Percentiles rank a stretch among this genome's conserved stretches.
phyloP scores from a whole-genome alignment of 805 yeast genomes.

The Candida golubevii region DNA sequence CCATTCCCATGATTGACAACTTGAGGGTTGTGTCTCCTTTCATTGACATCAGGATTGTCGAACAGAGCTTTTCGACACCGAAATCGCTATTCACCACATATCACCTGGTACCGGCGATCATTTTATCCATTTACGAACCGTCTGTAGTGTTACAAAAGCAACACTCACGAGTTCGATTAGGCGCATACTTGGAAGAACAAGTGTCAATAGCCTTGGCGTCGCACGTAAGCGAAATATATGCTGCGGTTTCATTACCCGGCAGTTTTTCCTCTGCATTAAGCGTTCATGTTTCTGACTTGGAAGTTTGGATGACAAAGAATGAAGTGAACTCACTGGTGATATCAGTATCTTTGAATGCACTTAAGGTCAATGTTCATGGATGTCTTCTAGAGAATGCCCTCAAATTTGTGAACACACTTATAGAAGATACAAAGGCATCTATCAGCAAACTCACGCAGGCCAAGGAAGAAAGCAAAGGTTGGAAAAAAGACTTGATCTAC shows the following conservation, averaged over 20 bases:
- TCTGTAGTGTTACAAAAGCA: slow-evolving; percentile 29
- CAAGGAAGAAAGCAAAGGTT: slow-evolving; percentile 9
- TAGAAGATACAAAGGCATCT: slow-evolving; percentile 14
- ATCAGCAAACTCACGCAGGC: slow-evolving; percentile 16
- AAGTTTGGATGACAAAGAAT: slow-evolving; percentile 30
- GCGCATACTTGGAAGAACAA: slow-evolving; percentile 10
- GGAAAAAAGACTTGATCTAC: slow-evolving; percentile 39
- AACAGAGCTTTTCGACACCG: slow-evolving; percentile 20
- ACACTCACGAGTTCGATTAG: slow-evolving; percentile 8
- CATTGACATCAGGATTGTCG: slow-evolving; percentile 37
- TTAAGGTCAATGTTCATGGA: slow-evolving; percentile 19
- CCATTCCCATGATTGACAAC: slow-evolving; percentile 36
- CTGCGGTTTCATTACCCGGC: slow-evolving; percentile 23
- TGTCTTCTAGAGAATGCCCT: slow-evolving; percentile 22
- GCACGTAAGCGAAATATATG: slow-evolving; percentile 27
- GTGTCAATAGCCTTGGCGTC: slow-evolving; percentile 22
- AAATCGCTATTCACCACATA: slow-evolving; percentile 27
- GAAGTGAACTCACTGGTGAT: slow-evolving; percentile 11
- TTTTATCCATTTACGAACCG: slow-evolving; percentile 31
- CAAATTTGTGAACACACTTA: slow-evolving; percentile 14
- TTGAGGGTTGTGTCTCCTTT: slow-evolving; percentile 47
- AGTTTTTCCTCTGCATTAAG: slow-evolving; percentile 11
- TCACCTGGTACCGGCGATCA: slow-evolving; percentile 21
- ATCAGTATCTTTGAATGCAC: slow-evolving; percentile 3
- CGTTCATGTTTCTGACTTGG: slow-evolving; percentile 26